These are phyloP conservation scores for Endoconidiophora polonica DNA, from an alignment of 2,329 filamentous ascomycete genomes.

Conservation along the genomic window DNA sequence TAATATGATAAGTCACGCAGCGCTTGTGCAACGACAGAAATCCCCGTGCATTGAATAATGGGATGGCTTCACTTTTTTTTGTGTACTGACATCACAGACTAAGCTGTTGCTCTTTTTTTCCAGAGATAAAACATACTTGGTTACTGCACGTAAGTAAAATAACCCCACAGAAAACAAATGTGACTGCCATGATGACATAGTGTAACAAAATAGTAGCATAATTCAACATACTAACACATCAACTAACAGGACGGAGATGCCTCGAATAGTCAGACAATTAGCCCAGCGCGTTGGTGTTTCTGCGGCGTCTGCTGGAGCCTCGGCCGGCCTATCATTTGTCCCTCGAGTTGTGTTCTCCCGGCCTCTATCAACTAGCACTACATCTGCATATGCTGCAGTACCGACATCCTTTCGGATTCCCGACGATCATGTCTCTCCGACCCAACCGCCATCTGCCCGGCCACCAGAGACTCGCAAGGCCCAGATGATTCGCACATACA, in stretches of 20 bases:
- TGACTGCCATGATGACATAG: too few species aligned
- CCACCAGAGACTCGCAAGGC: constrained; percentile 77
- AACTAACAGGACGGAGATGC: constrained; percentile 3
- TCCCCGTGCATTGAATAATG: too few species aligned
- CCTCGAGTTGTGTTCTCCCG: constrained; percentile 1
- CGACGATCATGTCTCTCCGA: constrained; percentile 39
- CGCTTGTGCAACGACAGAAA: too few species aligned
- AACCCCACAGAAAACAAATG: too few species aligned
- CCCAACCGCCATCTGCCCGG: constrained; percentile 76
- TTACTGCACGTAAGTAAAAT: too few species aligned
- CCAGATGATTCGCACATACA: constrained; percentile 72
- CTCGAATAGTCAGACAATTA: constrained; percentile 11
- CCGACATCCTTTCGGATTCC: constrained; percentile 22
- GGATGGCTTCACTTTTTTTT: too few species aligned
- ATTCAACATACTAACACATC: background rate
- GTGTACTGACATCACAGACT: too few species aligned
- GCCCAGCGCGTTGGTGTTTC: constrained; percentile 2
- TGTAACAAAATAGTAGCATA: background rate
- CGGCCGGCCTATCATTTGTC: background rate
- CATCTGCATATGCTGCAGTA: constrained; percentile 17
- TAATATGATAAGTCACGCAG: too few species aligned
- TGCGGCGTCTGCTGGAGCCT: background rate
- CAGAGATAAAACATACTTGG: too few species aligned
- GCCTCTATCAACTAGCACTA: constrained; percentile 1
- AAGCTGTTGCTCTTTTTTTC: too few species aligned